Evolutionary conservation across 495 filamentous ascomycete species (phyloP).

Genomic region (Recurvomyces mirabilis): DNA sequence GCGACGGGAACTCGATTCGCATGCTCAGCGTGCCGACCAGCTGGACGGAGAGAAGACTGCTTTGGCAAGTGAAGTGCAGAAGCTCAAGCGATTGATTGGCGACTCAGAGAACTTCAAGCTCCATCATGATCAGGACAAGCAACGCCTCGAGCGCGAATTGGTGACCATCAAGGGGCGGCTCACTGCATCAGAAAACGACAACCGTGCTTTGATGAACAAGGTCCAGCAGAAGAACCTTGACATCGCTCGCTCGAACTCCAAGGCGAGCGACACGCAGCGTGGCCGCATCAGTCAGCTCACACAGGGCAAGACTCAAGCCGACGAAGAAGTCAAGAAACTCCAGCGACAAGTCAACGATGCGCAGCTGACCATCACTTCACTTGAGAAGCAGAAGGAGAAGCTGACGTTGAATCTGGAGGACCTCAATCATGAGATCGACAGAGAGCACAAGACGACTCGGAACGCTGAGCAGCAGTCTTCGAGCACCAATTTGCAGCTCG

Average conservation of each 20-base stretch:
- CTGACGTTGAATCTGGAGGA: constrained; percentile 80
- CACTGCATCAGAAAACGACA: constrained; percentile 91
- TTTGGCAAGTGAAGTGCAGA: constrained; percentile 63
- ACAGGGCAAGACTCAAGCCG: constrained; percentile 70
- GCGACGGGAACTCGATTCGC: constrained; percentile 65
- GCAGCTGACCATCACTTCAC: constrained; percentile 68
- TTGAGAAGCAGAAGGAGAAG: constrained; percentile 97
- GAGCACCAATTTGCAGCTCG: constrained; percentile 66
- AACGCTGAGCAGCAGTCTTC: constrained; percentile 90
- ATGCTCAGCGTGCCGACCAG: constrained; percentile 56
- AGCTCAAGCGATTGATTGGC: constrained; percentile 68
- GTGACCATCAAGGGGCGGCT: constrained; percentile 84
- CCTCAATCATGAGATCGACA: constrained; percentile 80
- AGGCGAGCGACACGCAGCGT: constrained; percentile 73
- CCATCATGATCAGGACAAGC: constrained; percentile 84
- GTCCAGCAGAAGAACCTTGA: constrained; percentile 96
- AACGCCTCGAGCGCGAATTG: constrained; percentile 84
- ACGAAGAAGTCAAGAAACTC: constrained; percentile 73
- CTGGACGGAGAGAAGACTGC: constrained; percentile 64
- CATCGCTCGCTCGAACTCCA: constrained; percentile 80
- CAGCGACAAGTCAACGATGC: constrained; percentile 78
- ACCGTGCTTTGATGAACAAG: constrained; percentile 88
- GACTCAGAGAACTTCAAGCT: constrained; percentile 80
- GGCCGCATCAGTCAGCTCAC: constrained; percentile 66
- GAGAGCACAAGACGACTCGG: constrained; percentile 82